These are phyloP conservation scores for Davidsoniella virescens DNA, from an alignment of 2,329 filamentous ascomycete genomes.

Conservation along the genomic window DNA sequence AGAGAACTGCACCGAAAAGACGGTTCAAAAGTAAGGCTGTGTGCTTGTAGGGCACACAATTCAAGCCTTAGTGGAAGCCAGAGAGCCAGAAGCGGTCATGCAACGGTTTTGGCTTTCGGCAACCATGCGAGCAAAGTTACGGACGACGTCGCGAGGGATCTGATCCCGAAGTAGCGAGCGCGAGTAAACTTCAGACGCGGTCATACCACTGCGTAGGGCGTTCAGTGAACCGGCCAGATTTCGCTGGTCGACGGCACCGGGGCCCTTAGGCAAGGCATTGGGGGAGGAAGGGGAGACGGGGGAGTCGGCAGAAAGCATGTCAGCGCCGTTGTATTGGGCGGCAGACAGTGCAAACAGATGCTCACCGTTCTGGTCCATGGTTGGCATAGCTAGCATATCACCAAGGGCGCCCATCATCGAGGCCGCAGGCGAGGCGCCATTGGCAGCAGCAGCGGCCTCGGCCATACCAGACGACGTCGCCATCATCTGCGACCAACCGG, in stretches of 20 bases:
- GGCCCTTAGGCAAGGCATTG: neutral
- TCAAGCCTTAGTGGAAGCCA: slow-evolving; percentile 7
- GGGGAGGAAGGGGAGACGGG: slow-evolving; percentile 30
- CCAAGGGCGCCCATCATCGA: slow-evolving; percentile 51
- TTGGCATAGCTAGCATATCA: slow-evolving; percentile 54
- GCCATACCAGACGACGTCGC: neutral
- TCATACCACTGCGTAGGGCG: slow-evolving; percentile 55
- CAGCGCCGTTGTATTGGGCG: slow-evolving; percentile 77
- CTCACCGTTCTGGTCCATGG: slow-evolving; percentile 72
- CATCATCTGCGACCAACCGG: neutral
- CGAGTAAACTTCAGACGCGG: slow-evolving; percentile 80
- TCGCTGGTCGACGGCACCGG: slow-evolving; percentile 5
- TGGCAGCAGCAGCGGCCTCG: slow-evolving; percentile 7
- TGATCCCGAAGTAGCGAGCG: slow-evolving; percentile 87
- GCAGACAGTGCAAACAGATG: slow-evolving; percentile 76
- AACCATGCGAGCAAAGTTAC: slow-evolving; percentile 84
- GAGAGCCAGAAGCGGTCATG: neutral
- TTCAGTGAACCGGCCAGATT: slow-evolving; percentile 31
- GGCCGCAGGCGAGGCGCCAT: slow-evolving; percentile 28
- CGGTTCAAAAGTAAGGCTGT: slow-evolving; percentile 4
- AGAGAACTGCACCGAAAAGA: slow-evolving; percentile 7
- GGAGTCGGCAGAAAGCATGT: slow-evolving; percentile 40
- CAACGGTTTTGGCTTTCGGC: slow-evolving; percentile 43
- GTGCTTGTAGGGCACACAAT: neutral
- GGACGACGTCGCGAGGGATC: slow-evolving; percentile 80